Evolutionary conservation across 139 green algal genomes (phyloP).

Genomic region (Bryopsis sp.): DNA sequence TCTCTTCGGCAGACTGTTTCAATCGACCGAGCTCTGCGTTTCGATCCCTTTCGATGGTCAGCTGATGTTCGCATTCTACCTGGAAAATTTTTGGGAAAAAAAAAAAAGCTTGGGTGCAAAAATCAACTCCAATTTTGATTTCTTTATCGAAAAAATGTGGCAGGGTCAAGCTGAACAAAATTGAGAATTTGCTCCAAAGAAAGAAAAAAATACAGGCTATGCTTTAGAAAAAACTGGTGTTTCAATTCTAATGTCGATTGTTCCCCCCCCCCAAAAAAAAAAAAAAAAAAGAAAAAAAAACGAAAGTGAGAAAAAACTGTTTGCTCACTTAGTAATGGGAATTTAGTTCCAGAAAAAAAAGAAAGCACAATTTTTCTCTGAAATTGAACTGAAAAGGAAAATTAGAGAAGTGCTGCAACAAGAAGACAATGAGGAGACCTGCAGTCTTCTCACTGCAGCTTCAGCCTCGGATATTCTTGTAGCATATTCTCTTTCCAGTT

Average conservation of each 20-base stretch:
- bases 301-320: no score
- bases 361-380: neutral
- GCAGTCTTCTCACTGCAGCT: conserved; percentile 46
- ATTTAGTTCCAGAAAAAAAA: neutral
- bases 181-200: neutral
- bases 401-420: no score
- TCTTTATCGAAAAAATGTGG: neutral
- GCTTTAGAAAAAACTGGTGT: no score
- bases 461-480: conserved; percentile 44
- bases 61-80: conserved; percentile 60
- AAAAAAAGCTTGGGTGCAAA: no score
- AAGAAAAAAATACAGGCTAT: neutral
- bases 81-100: conserved; percentile 23
- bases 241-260: no score
- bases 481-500: conserved; percentile 46
- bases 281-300: no score
- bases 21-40: conserved; percentile 35
- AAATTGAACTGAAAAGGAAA: neutral
- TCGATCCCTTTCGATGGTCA: conserved; percentile 49
- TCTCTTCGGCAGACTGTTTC: conserved; percentile 30
- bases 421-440: no score
- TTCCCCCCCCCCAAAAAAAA: no score
- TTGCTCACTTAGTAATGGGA: no score
- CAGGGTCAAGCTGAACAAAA: neutral
- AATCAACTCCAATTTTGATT: neutral